Evolutionary conservation across 331 rosid genomes (phyloP).

Genomic region (Ulmus americana): DNA sequence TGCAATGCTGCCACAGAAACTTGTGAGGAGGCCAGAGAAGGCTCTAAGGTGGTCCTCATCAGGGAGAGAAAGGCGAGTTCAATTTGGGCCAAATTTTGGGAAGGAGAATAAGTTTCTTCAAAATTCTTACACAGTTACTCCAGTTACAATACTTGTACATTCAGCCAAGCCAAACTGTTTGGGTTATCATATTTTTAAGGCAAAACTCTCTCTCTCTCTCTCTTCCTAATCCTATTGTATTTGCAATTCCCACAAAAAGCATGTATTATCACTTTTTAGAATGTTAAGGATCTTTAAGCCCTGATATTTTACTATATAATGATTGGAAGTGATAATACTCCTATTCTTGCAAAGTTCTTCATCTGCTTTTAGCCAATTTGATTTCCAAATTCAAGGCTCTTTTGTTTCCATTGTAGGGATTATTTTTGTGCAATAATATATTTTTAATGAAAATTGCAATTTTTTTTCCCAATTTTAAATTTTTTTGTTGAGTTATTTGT

Average conservation of each 20-base stretch:
- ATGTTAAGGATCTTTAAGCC: constrained; percentile 29
- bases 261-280: constrained; percentile 32
- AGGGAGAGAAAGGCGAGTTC: constrained; percentile 68
- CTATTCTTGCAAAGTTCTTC: too few species aligned
- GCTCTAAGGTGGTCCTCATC: constrained; percentile 54
- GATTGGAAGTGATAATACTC: too few species aligned
- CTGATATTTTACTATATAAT: constrained; percentile 20
- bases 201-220: constrained; percentile 12
- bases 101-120: constrained; percentile 39
- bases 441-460: too few species aligned
- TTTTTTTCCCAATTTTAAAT: too few species aligned
- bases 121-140: constrained; percentile 22
- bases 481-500: too few species aligned
- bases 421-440: too few species aligned
- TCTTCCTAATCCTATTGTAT: constrained; percentile 1
- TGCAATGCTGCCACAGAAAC: constrained; percentile 88
- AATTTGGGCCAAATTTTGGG: constrained; percentile 85
- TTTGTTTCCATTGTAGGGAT: too few species aligned
- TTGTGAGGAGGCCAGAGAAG: constrained; percentile 96
- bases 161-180: constrained; percentile 52
- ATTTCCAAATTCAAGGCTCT: too few species aligned
- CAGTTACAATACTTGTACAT: constrained; percentile 28
- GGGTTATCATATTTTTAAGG: constrained; percentile 30
- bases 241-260: background rate
- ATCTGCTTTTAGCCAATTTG: too few species aligned